A percentile compares a stretch with the other conserved stretches of the same genome.
Conservation (phyloP, 768 basidiomycete genomes). For the Collybia sp. region DNA sequence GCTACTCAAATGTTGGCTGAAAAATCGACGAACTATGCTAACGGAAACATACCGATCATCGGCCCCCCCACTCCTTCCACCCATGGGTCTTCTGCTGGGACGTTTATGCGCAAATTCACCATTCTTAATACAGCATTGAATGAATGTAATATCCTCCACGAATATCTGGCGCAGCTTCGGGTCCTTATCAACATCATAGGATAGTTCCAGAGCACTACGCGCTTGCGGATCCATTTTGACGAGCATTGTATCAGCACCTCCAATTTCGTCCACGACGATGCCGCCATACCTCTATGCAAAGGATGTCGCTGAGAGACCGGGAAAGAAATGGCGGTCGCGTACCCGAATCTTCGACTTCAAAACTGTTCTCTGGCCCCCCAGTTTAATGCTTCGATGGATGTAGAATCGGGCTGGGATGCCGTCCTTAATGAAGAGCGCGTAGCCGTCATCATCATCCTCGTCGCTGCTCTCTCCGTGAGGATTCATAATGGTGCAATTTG, state of each 20-base stretch:
- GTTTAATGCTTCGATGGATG: no score
- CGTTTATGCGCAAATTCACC: conserved; percentile 13
- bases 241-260: conserved; percentile 20
- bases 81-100: conserved; percentile 20
- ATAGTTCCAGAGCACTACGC: conserved; percentile 5
- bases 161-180: conserved; percentile 7
- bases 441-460: no score
- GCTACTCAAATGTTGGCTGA: conserved; percentile 1
- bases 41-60: not conserved
- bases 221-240: conserved; percentile 4
- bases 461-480: no score
- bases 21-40: no score
- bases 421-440: no score
- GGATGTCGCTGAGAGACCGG: not conserved
- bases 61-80: conserved; percentile 12
- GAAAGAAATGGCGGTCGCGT: not conserved
- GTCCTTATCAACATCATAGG: conserved; percentile 14
- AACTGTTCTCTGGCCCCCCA: no score
- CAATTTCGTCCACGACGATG: conserved; percentile 10
- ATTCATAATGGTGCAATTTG: not conserved
- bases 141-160: conserved; percentile 22
- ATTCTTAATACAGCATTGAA: conserved; percentile 17
- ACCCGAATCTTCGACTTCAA: no score
- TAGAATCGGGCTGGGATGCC: no score
- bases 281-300: conserved; percentile 23